Base-by-base conservation (phyloP, 2,329 filamentous ascomycete genomes). In the Diaporthe ampelina region DNA sequence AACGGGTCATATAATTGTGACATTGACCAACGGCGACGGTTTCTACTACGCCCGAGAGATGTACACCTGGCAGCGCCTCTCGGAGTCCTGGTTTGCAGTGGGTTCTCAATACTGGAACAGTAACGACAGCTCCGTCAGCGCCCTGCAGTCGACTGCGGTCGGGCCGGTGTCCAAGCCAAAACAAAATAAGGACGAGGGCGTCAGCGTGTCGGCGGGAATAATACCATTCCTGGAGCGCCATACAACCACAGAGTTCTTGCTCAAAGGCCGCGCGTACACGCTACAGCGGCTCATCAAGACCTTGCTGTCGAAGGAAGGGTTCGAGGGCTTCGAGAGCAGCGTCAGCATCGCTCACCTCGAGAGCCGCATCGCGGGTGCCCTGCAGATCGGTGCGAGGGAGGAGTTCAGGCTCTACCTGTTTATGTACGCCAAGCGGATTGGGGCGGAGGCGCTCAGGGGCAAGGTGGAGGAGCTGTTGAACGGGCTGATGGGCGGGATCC, bases 51-150 rank as follows among this genome's bases (percentile, higher is more conserved):
- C 94, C 1, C 90, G 93, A 0, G 88, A 89, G 24, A 94, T 99
- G 93, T 96, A 92, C 82, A 91, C 92, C 10, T 99, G 97, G 97
- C 96, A 98, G 83, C 92, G 95, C 13, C 88, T 99, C n/a, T 97
- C 95, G 2, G 97, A 99, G 81, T 90, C 94, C 2, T 99, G 97
- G 97, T 99, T 97, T 95, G 96, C 96, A 0, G 95, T 98, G 0
- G 95, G 95, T 24, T 97, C 94, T 78, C 97, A 99, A 81, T 99
- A 99, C 82, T 99, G 97, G 97, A 98, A 99, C 83, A 97, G 95
- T 0, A 97, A 95, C 70, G 97, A 98, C 80, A 95, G 95, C 1
- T 95, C 95, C 0, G 91, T 98, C 70, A 92, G 94, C 63, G 94
- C 95, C 68, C 84, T 98, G 50, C 92, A 95, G 77, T 91, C 94